Evolutionary conservation across 2,329 filamentous ascomycete species (phyloP).

Genomic region (Trichoderma semiorbis): DNA sequence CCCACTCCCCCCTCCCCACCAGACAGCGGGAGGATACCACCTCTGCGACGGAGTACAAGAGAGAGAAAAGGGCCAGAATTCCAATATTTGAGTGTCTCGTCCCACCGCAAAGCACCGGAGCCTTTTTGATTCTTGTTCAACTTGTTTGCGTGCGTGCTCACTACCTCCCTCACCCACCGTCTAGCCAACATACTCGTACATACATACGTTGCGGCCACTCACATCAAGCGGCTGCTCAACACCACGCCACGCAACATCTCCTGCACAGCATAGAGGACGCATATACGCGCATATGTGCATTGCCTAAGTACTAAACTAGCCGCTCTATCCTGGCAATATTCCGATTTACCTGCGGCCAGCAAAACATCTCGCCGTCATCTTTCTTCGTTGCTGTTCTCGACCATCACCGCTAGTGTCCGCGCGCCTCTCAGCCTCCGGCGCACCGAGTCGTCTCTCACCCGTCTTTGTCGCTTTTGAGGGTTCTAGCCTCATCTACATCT

Average conservation of each 20-base stretch:
- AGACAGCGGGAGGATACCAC: neutral
- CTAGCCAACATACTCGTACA: neutral
- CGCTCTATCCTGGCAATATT: neutral
- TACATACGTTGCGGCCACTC: neutral
- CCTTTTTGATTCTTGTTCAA: neutral
- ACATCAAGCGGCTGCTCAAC: neutral
- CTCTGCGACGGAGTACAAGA: neutral
- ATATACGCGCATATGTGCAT: slow-evolving; percentile 8
- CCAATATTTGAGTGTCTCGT: slow-evolving; percentile 5
- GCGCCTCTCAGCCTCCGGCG: slow-evolving; percentile 6
- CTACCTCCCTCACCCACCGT: neutral
- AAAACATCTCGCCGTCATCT: neutral
- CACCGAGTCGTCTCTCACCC: neutral
- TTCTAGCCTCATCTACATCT: slow-evolving; percentile 2
- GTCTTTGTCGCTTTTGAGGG: neutral
- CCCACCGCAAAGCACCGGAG: neutral
- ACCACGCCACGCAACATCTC: neutral
- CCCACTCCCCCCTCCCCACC: neutral
- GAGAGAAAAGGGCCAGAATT: neutral
- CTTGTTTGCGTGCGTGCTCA: neutral
- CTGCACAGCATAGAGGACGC: slow-evolving; percentile 5
- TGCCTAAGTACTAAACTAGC: neutral
- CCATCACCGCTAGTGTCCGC: slow-evolving; percentile 9
- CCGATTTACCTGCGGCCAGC: neutral
- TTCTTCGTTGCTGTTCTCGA: neutral